Evolutionary conservation across 2,329 filamentous ascomycete genomes (phyloP).

Genomic region (Parasarocladium wereldwijsianum): DNA sequence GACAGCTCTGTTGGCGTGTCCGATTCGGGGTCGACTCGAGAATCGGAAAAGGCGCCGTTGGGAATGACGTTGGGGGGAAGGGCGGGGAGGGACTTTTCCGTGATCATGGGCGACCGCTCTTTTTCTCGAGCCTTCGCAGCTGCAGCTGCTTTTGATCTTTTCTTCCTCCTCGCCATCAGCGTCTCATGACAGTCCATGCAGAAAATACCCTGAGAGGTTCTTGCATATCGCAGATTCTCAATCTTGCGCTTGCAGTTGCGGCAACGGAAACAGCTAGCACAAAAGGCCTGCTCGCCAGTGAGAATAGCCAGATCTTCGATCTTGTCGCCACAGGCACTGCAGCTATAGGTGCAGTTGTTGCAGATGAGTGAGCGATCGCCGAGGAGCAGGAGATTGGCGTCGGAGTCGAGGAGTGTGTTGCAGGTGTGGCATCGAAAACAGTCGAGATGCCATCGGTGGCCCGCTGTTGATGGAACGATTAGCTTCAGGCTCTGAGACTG

Average conservation of each 20-base stretch:
- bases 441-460: slow-evolving; percentile 96
- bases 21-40: slow-evolving; percentile 44
- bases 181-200: slow-evolving; percentile 99
- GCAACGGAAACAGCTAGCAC: slow-evolving; percentile 91
- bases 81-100: slow-evolving; percentile 87
- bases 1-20: slow-evolving; percentile 58
- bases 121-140: slow-evolving; percentile 46
- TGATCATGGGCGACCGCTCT: slow-evolving; percentile 48
- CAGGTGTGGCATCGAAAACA: slow-evolving; percentile 98
- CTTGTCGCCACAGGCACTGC: slow-evolving; percentile 90
- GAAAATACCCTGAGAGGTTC: slow-evolving; percentile 96
- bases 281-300: slow-evolving; percentile 95
- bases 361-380: slow-evolving; percentile 97
- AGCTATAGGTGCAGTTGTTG: slow-evolving; percentile 99
- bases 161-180: slow-evolving; percentile 80
- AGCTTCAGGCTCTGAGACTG: too few relatives aligned
- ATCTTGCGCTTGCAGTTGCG: slow-evolving; percentile 98
- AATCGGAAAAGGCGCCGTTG: slow-evolving; percentile 44
- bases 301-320: slow-evolving; percentile 96
- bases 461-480: slow-evolving; percentile 46
- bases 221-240: slow-evolving; percentile 91
- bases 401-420: slow-evolving; percentile 88
- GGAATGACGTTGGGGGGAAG: slow-evolving; percentile 63
- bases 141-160: slow-evolving; percentile 61
- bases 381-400: slow-evolving; percentile 90